These are phyloP conservation scores for Pleurotus tuoliensis DNA, from an alignment of 768 basidiomycete species.

Conservation along the genomic window DNA sequence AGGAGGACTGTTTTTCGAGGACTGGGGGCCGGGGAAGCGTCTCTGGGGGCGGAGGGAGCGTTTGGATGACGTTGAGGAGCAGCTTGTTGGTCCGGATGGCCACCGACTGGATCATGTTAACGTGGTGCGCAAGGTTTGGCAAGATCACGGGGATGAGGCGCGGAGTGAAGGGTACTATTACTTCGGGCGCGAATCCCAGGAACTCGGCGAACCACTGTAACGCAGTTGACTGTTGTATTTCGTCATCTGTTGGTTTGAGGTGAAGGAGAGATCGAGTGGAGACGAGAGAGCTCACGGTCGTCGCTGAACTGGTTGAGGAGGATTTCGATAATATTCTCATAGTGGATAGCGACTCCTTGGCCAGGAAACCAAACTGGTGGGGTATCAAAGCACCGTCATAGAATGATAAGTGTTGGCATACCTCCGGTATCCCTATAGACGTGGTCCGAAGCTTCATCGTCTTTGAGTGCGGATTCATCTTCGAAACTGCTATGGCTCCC, in stretches of 20 bases:
- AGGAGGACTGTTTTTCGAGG: constrained; percentile 26
- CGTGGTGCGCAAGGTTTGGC: constrained; percentile 92
- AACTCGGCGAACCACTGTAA: constrained; percentile 92
- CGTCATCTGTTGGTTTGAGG: constrained; percentile 59
- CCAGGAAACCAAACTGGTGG: constrained; percentile 82
- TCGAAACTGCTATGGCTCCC: constrained; percentile 38
- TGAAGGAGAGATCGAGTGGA: constrained; percentile 1
- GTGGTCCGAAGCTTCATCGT: constrained; percentile 43
- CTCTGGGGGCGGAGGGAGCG: constrained; percentile 63
- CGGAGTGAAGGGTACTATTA: constrained; percentile 93
- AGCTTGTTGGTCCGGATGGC: constrained; percentile 85
- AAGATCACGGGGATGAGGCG: constrained; percentile 90
- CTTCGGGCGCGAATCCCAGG: constrained; percentile 80
- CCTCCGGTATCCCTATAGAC: constrained; percentile 66
- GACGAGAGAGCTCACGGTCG: constrained; percentile 57
- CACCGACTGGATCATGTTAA: constrained; percentile 80
- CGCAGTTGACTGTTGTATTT: constrained; percentile 93
- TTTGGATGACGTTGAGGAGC: constrained; percentile 81
- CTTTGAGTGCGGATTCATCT: constrained; percentile 35
- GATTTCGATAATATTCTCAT: constrained; percentile 90
- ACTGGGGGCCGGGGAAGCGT: constrained; percentile 17
- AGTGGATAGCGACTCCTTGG: constrained; percentile 89
- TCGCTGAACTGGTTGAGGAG: constrained; percentile 80
- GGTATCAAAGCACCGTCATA: constrained; percentile 2
- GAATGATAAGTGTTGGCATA: constrained; percentile 22